A percentile compares a stretch with the other conserved stretches of the same genome.
Conservation (phyloP, 306 rosid species). For the Acacia confusa region DNA sequence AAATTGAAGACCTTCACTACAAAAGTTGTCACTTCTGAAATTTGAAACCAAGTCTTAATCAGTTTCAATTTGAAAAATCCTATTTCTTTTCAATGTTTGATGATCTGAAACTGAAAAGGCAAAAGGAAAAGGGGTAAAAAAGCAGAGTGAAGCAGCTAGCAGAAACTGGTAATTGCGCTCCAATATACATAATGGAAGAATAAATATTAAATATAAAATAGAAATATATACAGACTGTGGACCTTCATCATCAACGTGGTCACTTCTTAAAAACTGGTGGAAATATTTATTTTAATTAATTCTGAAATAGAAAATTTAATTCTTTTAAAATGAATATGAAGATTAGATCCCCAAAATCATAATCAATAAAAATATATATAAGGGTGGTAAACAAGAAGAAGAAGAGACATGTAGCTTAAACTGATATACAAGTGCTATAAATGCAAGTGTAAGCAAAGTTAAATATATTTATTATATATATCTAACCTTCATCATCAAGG, state of each 20-base stretch:
- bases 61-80: not conserved
- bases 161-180: not conserved
- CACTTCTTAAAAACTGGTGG: not conserved
- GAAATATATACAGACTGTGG: no score
- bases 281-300: no score
- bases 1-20: slow-evolving; percentile 59
- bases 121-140: not conserved
- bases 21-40: slow-evolving; percentile 44
- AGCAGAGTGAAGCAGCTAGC: not conserved
- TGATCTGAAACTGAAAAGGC: not conserved
- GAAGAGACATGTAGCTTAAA: not conserved
- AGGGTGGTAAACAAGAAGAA: not conserved
- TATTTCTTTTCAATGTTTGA: not conserved
- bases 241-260: not conserved
- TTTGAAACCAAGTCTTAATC: not conserved
- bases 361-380: not conserved
- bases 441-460: not conserved
- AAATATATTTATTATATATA: not conserved
- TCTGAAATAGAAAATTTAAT: no score
- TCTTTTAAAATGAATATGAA: not conserved
- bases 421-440: not conserved
- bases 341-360: not conserved
- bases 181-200: not conserved
- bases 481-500: slow-evolving; percentile 77
- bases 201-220: no score